phyloP scores from a whole-genome alignment of 495 filamentous ascomycete species.

The Pyrenula massariospora region DNA sequence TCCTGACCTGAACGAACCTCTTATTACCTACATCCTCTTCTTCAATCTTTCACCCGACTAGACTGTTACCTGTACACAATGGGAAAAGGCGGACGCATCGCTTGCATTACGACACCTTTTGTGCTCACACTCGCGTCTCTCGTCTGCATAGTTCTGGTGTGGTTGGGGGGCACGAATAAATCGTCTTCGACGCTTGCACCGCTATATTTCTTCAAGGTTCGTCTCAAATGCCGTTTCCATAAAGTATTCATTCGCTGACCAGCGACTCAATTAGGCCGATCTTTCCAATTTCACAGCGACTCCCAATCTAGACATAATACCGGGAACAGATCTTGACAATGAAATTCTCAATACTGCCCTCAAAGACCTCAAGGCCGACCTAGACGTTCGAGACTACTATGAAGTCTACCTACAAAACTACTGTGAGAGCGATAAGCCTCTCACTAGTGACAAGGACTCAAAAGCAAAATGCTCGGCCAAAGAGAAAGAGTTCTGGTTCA shows the following conservation, averaged over 20 bases:
- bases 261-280: constrained; percentile 22
- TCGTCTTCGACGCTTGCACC: constrained; percentile 33
- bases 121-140: constrained; percentile 60
- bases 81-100: constrained; percentile 63
- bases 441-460: constrained; percentile 28
- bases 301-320: constrained; percentile 10
- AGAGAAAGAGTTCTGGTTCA: constrained; percentile 65
- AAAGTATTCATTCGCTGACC: too few species aligned
- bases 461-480: constrained; percentile 41
- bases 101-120: constrained; percentile 75
- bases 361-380: constrained; percentile 16
- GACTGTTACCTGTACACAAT: constrained; percentile 24
- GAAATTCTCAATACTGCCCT: constrained; percentile 19
- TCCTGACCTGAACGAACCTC: too few species aligned
- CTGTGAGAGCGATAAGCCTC: constrained; percentile 50
- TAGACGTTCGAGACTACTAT: constrained; percentile 66
- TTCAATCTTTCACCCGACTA: neutral
- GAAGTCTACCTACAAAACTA: constrained; percentile 77
- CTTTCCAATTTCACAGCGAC: constrained; percentile 23
- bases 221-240: constrained; percentile 1
- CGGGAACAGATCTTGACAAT: constrained; percentile 13
- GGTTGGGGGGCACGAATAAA: constrained; percentile 58
- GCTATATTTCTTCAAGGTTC: constrained; percentile 63
- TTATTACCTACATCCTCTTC: neutral
- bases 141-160: constrained; percentile 61